Evolutionary conservation across 768 basidiomycete species (phyloP).

Genomic region (Agaricus sinodeliciosus): DNA sequence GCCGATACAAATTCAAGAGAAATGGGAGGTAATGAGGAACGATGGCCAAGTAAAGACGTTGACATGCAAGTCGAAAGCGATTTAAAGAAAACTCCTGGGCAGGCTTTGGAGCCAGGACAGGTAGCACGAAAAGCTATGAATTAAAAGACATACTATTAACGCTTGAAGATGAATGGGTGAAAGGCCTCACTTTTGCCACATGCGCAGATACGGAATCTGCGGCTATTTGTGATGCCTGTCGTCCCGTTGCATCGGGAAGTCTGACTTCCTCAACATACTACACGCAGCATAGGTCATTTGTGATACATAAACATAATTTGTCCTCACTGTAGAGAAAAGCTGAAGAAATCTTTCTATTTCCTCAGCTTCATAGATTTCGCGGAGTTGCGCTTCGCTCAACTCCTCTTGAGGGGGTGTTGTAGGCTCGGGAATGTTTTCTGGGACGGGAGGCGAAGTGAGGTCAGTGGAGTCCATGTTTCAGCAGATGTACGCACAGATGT

Average conservation of each 20-base stretch:
- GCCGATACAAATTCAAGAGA: conserved; percentile 25
- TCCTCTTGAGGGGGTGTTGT: conserved; percentile 16
- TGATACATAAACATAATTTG: neutral
- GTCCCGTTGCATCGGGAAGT: conserved; percentile 16
- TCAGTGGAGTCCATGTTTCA: neutral
- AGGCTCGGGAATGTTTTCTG: conserved; percentile 3
- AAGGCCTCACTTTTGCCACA: conserved; percentile 20
- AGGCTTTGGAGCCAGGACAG: conserved; percentile 37
- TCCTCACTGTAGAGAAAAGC: conserved; percentile 54
- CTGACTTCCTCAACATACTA: conserved; percentile 60
- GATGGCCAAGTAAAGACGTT: conserved; percentile 49
- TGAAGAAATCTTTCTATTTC: conserved; percentile 55
- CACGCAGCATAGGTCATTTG: neutral
- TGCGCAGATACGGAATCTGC: conserved; percentile 18
- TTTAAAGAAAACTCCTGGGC: conserved; percentile 47
- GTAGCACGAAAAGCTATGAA: conserved; percentile 33
- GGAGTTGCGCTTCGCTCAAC: conserved; percentile 45
- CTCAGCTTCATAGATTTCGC: conserved; percentile 56
- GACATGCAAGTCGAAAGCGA: conserved; percentile 41
- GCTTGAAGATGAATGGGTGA: neutral
- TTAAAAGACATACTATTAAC: neutral
- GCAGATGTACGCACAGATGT: neutral
- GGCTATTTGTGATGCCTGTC: conserved; percentile 1
- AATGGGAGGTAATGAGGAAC: conserved; percentile 45
- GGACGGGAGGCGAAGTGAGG: neutral